These are phyloP conservation scores for Aspergillus pseudonomiae DNA, from an alignment of 2,329 filamentous ascomycete genomes.

Conservation along the genomic window DNA sequence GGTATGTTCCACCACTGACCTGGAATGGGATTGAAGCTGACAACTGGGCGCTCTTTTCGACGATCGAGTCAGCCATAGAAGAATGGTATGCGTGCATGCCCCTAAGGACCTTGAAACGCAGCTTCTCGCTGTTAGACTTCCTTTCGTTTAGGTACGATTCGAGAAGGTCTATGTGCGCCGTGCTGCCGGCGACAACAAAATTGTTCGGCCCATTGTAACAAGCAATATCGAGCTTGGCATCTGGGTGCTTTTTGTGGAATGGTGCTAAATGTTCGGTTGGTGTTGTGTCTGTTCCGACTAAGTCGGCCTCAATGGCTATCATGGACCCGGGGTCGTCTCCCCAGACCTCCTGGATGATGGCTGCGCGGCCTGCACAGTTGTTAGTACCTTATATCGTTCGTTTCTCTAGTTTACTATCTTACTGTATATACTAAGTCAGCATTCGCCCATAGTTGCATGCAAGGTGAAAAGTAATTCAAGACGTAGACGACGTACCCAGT, in stretches of 20 bases:
- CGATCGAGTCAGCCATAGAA: neutral
- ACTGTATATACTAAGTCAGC: too few relatives aligned
- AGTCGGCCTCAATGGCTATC: slow-evolving; percentile 38
- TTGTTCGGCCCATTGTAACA: slow-evolving; percentile 14
- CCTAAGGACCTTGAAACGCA: neutral
- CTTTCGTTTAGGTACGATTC: neutral
- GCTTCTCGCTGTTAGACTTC: neutral
- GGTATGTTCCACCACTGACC: too few relatives aligned
- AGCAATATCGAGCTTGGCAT: slow-evolving; percentile 2
- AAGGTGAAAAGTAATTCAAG: too few relatives aligned
- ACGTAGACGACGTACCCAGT: slow-evolving; percentile 3
- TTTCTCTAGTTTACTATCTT: too few relatives aligned
- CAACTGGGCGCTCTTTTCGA: slow-evolving; percentile 6
- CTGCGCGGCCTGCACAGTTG: slow-evolving; percentile 25
- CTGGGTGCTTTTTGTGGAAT: neutral
- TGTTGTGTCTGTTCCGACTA: neutral
- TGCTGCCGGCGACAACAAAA: slow-evolving; percentile 32
- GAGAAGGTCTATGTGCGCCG: slow-evolving; percentile 21
- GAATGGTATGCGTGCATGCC: slow-evolving; percentile 2
- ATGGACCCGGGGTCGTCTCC: slow-evolving; percentile 37
- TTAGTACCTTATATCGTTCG: too few relatives aligned
- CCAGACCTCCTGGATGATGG: slow-evolving; percentile 35
- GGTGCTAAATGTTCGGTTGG: too few relatives aligned
- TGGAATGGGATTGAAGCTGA: too few relatives aligned
- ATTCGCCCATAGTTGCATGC: too few relatives aligned